Percentiles rank a stretch among this genome's conserved stretches.
These are phyloP conservation scores for Crucihimalaya himalaica DNA, from an alignment of 345 rosid species.

Conservation along the genomic window DNA sequence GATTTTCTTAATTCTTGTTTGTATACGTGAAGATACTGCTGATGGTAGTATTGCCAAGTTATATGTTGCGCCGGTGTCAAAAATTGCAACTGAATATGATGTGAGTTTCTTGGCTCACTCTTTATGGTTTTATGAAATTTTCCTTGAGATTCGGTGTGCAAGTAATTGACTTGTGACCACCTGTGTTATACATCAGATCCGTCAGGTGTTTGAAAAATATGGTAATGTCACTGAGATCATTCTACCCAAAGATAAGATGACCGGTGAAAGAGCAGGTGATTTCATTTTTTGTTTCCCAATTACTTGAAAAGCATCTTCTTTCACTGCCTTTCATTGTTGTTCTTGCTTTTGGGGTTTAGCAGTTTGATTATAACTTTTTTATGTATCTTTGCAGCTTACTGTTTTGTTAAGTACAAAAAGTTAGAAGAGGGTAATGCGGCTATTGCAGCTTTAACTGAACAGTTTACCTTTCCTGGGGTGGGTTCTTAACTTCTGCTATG, in stretches of 20 bases:
- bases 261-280: slow-evolving; percentile 70
- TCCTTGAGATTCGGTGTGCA: not conserved
- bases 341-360: not conserved
- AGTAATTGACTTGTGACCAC: not conserved
- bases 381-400: slow-evolving; percentile 58
- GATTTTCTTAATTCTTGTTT: not conserved
- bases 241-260: slow-evolving; percentile 71
- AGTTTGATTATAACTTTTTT: slow-evolving; percentile 13
- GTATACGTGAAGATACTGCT: slow-evolving; percentile 46
- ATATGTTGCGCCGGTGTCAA: slow-evolving; percentile 65
- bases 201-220: slow-evolving; percentile 67
- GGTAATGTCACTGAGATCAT: slow-evolving; percentile 72
- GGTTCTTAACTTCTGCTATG: slow-evolving; percentile 40
- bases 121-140: slow-evolving; percentile 6
- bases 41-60: slow-evolving; percentile 60
- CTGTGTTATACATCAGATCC: slow-evolving; percentile 49
- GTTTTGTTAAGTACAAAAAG: slow-evolving; percentile 80
- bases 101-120: slow-evolving; percentile 47
- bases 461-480: slow-evolving; percentile 77
- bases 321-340: not conserved
- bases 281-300: not conserved
- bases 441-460: slow-evolving; percentile 64
- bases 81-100: slow-evolving; percentile 55
- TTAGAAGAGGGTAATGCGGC: slow-evolving; percentile 73
- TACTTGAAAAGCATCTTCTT: not conserved